phyloP scores from a whole-genome alignment of 148 eudicot genomes.

The Rhododendron kiyosumense region DNA sequence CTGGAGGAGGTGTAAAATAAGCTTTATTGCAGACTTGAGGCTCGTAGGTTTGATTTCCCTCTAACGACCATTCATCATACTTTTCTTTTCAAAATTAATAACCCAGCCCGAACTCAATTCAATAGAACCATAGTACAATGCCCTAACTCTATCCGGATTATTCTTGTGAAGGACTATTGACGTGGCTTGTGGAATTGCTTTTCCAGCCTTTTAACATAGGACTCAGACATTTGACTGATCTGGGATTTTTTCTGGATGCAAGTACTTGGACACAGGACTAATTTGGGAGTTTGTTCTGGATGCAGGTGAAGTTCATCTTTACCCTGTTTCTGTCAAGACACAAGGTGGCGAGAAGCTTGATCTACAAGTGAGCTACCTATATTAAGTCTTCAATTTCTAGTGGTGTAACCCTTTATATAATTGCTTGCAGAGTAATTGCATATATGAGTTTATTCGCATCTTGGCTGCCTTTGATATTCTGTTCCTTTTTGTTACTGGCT shows the following conservation, averaged over 20 bases:
- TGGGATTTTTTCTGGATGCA: slow-evolving; percentile 16
- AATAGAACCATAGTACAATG: not conserved
- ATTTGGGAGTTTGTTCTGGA: not conserved
- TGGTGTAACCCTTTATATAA: not conserved
- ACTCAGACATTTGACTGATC: not conserved
- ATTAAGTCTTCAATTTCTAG: not conserved
- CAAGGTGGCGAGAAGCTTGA: slow-evolving; percentile 90
- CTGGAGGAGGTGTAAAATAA: not conserved
- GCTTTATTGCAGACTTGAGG: not conserved
- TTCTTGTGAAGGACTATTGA: not conserved
- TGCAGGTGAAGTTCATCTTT: slow-evolving; percentile 76
- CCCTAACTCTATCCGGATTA: not conserved
- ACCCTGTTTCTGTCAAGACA: slow-evolving; percentile 80
- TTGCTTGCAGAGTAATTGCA: not conserved
- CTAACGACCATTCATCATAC: not conserved
- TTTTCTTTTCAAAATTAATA: not conserved
- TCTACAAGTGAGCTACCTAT: slow-evolving; percentile 56
- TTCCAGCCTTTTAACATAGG: not conserved
- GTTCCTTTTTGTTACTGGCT: not conserved
- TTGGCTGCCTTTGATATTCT: not conserved
- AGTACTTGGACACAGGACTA: slow-evolving; percentile 20
- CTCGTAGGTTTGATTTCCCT: not conserved
- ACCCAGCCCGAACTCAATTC: not conserved
- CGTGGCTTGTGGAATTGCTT: not conserved
- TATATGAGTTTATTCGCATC: not conserved